Evolutionary conservation across 73 alveolate genomes (phyloP), one percentile per base, ranked within the genome.

Genomic region (Paramecium tetraurelia): DNA sequence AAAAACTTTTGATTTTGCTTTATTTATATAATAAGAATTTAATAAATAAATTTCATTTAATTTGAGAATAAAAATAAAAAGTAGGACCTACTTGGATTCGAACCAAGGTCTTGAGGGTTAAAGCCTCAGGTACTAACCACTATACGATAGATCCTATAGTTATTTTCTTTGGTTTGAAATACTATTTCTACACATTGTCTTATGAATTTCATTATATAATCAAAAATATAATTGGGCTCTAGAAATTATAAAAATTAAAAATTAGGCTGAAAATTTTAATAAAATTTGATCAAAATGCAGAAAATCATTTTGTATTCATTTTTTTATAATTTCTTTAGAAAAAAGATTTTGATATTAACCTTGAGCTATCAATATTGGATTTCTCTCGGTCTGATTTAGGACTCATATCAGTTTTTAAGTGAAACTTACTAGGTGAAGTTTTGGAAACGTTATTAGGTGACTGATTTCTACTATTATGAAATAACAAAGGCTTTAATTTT

Each of bases 31-130:
- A 40, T 14, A 48, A 48, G 24, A 48, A 48, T 48, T 12, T 48
- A 48, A 48, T 14, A 16, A 48, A 14, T 48, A 12, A 4, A 48
- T 2, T 2, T 48, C 6, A 48, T 48, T 16, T 2, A 48, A 44
- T 48, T 48, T 48, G 14, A 12, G 1, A 48, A 48, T 14, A 31
- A 63, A 43, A 80, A 44, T 44, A 77, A 77, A 80, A 63, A 33
- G 14, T 27, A 80, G 90, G 90, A 43, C 76, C 90, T 80, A 80
- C 90, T 80, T 80, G 90, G 90, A 80, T 80, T 80, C 90, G 90
- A 80, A 80, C 90, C 90, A 80, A 80, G 90, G 90, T 80, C 90
- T 80, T 80, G 76, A 80, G 90, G 90, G 90, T 80, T 80, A 80
- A 48, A 80, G 90, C 90, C 90, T 80, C 76, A 80, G 90, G 90